phyloP scores from a whole-genome alignment of 371 early-diverging fungal species.

The Thermomucor indicae-seudaticae region DNA sequence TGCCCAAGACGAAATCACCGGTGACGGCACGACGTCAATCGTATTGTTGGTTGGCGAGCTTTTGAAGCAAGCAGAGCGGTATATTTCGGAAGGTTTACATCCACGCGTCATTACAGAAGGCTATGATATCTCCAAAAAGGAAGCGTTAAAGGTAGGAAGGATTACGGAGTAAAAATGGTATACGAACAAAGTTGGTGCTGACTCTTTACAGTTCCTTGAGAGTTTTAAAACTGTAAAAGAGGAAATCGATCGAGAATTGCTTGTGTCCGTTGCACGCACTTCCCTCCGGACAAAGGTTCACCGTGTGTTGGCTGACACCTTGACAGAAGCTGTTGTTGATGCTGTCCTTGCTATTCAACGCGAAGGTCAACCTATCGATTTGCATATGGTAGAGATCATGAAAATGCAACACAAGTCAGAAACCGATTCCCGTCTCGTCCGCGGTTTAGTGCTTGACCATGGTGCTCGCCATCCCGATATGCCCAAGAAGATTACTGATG shows the following conservation, averaged over 20 bases:
- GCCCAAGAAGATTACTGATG: conserved; percentile 96
- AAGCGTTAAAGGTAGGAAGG: conserved; percentile 71
- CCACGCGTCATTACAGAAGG: conserved; percentile 96
- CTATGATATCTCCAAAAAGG: conserved; percentile 95
- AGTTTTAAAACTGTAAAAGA: conserved; percentile 64
- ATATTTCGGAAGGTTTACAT: conserved; percentile 96
- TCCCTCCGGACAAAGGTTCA: conserved; percentile 97
- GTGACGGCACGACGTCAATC: conserved; percentile 99
- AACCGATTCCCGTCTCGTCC: conserved; percentile 90
- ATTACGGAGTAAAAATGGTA: background rate
- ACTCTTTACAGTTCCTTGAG: conserved; percentile 76
- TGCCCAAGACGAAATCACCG: conserved; percentile 98
- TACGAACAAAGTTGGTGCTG: background rate
- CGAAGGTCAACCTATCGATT: conserved; percentile 86
- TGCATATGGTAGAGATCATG: conserved; percentile 99
- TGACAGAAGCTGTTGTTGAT: conserved; percentile 96
- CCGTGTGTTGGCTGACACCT: conserved; percentile 80
- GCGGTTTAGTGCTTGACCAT: conserved; percentile 99
- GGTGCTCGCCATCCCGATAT: conserved; percentile 99
- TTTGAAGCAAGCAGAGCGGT: conserved; percentile 94
- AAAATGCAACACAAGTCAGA: conserved; percentile 99
- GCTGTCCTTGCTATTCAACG: conserved; percentile 88
- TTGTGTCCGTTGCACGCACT: conserved; percentile 92
- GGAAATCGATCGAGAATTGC: conserved; percentile 85
- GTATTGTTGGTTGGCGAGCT: conserved; percentile 97